Base-by-base conservation (phyloP, 345 rosid species). In the Eucalyptus albens region DNA sequence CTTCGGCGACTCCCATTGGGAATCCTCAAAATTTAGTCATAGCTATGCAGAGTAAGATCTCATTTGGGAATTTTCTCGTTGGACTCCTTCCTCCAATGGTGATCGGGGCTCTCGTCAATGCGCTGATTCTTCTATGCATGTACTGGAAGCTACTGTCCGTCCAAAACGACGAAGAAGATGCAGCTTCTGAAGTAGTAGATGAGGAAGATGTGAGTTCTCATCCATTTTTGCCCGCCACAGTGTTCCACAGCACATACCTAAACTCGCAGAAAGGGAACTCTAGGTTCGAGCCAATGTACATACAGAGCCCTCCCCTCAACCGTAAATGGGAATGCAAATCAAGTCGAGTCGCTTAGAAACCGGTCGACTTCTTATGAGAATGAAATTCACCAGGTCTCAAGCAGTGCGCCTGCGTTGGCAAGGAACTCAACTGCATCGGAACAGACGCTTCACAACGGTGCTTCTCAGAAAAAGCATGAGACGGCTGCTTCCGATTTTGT, bases 11-110 rank as follows among this genome's bases (percentile, higher is more conserved):
- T 89, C 97, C 98, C 3, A 97, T 97, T 87, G 99, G 99, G 50
- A 97, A 97, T 72, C 99, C 98, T 6, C 99, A 97, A 86, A 97
- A 97, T 90, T 93, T 97, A 87, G 97, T 97, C 21, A 96, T 97
- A 31, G 99, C 98, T 6, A 93, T 97, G 86, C 94, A 93, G 87
- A 96, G 97, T 88, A 90, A 91, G 91, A 95, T 96, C 89, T 87
- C 97, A 3, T 97, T 96, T n/a, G 94, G 95, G 88, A 88, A 67
- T 33, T 97, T 97, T 92, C 89, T 95, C 37, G 40, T 88, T 16
- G 98, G 98, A 4, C 86, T 97, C 86, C 90, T 96, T 53, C 98
- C 99, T 13, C 95, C 98, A 1, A 97, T 94, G 98, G 87, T 95
- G 1, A 91, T 94, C 8, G 99, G 99, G 10, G 89, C 94, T 26